A percentile compares a stretch with the other conserved stretches of the same genome.
phyloP scores from a whole-genome alignment of 495 filamentous ascomycete genomes.

The Penicillium macrosclerotiorum region DNA sequence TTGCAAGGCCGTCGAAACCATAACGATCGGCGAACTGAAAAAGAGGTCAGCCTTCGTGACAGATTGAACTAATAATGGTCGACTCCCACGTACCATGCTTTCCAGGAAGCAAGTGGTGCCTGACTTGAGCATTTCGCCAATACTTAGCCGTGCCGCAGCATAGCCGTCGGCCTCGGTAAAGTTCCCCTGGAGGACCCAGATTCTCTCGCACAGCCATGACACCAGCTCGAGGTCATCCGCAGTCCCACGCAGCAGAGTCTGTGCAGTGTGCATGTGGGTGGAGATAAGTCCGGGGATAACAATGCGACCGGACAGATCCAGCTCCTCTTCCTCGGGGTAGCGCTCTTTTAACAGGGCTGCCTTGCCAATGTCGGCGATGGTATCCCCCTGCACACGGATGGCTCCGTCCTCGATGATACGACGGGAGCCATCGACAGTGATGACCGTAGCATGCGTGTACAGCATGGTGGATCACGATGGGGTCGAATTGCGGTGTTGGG shows the following conservation, averaged over 20 bases:
- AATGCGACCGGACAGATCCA: slow-evolving; percentile 38
- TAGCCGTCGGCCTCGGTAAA: slow-evolving; percentile 46
- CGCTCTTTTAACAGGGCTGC: slow-evolving; percentile 15
- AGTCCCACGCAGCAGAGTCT: slow-evolving; percentile 47
- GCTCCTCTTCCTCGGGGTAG: slow-evolving; percentile 27
- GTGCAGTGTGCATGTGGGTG: slow-evolving; percentile 50
- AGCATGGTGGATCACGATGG: slow-evolving; percentile 21
- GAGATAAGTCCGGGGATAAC: slow-evolving; percentile 49
- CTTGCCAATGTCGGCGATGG: slow-evolving; percentile 46
- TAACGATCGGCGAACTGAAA: slow-evolving; percentile 45
- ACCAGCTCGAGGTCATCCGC: slow-evolving; percentile 47
- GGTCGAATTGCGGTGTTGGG: slow-evolving; percentile 4
- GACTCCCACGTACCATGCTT: slow-evolving; percentile 36
- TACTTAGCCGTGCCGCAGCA: slow-evolving; percentile 44
- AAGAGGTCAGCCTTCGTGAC: neutral
- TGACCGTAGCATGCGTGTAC: slow-evolving; percentile 41
- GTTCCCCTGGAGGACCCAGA: slow-evolving; percentile 49
- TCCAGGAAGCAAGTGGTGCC: slow-evolving; percentile 54
- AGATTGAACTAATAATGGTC: neutral
- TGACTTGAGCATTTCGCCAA: slow-evolving; percentile 50
- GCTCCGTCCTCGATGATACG: slow-evolving; percentile 47
- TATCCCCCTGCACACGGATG: slow-evolving; percentile 33
- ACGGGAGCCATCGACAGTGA: slow-evolving; percentile 43
- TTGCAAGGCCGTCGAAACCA: slow-evolving; percentile 45
- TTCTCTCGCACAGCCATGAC: slow-evolving; percentile 46